Evolutionary conservation across 345 rosid genomes (phyloP).

Genomic region (Salix viminalis): DNA sequence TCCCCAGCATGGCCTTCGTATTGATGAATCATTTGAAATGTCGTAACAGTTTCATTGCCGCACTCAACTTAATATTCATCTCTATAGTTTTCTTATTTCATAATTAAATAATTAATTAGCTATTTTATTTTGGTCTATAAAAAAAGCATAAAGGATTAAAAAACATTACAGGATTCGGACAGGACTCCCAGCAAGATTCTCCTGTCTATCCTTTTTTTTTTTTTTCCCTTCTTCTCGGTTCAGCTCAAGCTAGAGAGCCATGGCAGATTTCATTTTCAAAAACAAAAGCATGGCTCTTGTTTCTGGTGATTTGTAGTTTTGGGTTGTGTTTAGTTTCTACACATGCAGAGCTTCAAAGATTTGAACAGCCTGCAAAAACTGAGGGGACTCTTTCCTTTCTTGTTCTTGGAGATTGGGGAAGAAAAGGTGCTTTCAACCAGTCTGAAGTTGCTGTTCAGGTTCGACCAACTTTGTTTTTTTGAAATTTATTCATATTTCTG

Average conservation of each 20-base stretch:
- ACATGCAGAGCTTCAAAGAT: constrained; percentile 45
- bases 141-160: too few relatives aligned
- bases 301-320: neutral
- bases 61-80: neutral
- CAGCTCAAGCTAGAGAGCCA: neutral
- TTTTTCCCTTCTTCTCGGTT: neutral
- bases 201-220: neutral
- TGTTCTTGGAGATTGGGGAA: constrained; percentile 85
- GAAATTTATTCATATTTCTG: neutral
- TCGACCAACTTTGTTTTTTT: neutral
- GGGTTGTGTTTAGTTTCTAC: constrained; percentile 14
- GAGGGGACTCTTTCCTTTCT: constrained; percentile 58
- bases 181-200: neutral
- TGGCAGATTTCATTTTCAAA: neutral
- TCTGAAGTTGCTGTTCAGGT: constrained; percentile 70
- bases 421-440: constrained; percentile 65
- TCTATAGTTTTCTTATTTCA: too few relatives aligned
- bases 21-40: neutral
- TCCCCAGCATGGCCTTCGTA: neutral
- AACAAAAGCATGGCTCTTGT: neutral
- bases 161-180: neutral
- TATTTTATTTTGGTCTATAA: too few relatives aligned
- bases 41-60: neutral
- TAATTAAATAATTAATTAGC: too few relatives aligned
- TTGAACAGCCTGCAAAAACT: constrained; percentile 41